Base-by-base conservation (phyloP, 768 basidiomycete species). In the Postia placenta region DNA sequence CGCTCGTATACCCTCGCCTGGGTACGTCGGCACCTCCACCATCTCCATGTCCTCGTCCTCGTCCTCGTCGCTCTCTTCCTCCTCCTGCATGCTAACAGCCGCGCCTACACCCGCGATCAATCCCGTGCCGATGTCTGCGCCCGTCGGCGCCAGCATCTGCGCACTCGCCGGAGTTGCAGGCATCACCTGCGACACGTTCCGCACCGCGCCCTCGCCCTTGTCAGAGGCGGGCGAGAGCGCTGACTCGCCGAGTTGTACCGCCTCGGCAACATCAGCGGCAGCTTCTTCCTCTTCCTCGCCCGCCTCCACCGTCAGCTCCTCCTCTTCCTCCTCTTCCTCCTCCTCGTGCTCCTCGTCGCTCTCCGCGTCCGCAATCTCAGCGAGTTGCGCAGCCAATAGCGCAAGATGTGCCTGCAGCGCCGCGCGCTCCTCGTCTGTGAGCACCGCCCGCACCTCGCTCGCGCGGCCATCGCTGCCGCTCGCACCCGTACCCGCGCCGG, bases 351-450 rank as follows among this genome's bases (percentile, higher is more conserved):
- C 66, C 28, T 66, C 68, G 0, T 60, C 59, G 4, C 55, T 53
- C 22, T 57, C 56, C 14, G 19, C 67, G 45, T 79, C 76, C 12
- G 77, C 80, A 41, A 87, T 69, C 60, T 87, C 87, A 22, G 78
- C 76, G 22, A 90, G 61, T 58, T 89, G 87, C 0, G 81, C 83
- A 4, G 86, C 84, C 47, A 89, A 62, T 25, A 89, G 71, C 2
- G 81, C 85, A 38, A 89, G 70, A 54, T 84, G 84, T 0, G 83
- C 85, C 58, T 88, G 87, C 46, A 89, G 63, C 46, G 81, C 78
- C 28, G 86, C 85, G 15, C 87, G 74, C 40, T 76, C 70, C 46
- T 73, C 68, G 37, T 69, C 69, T 24, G 68, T 63, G 4, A 72
- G 63, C 33, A 63, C 63, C 24, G 58, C 49, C 44, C 51, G 38